Evolutionary conservation across 2,329 filamentous ascomycete genomes (phyloP).

Genomic region (Daldinia eschscholtzii): DNA sequence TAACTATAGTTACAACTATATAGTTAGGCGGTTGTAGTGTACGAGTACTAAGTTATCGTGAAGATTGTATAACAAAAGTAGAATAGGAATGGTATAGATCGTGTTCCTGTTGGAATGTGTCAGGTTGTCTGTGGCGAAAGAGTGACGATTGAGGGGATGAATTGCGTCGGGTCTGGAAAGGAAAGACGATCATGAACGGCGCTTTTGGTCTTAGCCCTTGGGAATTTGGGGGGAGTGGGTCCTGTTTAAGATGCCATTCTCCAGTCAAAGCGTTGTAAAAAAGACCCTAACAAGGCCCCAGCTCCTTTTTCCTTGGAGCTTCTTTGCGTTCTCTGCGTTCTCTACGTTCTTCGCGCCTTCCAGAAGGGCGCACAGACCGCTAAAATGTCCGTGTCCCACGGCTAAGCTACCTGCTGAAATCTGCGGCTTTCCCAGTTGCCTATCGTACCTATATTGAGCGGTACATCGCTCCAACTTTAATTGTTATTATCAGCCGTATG

Average conservation of each 20-base stretch:
- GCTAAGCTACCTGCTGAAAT: conserved; percentile 37
- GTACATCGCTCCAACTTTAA: conserved; percentile 5
- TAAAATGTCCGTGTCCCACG: conserved; percentile 37
- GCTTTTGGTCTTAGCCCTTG: conserved; percentile 30
- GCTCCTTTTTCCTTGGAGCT: conserved; percentile 41
- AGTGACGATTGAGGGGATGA: conserved; percentile 41
- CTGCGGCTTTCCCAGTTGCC: conserved; percentile 35
- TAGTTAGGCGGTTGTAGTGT: not conserved
- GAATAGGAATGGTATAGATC: conserved; percentile 1
- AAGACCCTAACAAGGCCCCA: conserved; percentile 26
- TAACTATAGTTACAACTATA: no score
- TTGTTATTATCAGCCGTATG: not conserved
- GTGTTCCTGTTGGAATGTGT: conserved; percentile 9
- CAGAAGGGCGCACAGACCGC: conserved; percentile 49
- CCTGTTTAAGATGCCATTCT: conserved; percentile 31
- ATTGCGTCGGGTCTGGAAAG: conserved; percentile 23
- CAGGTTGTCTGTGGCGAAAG: conserved; percentile 37
- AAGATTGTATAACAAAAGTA: not conserved
- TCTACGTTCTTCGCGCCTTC: conserved; percentile 51
- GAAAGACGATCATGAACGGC: conserved; percentile 35
- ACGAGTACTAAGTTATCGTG: not conserved
- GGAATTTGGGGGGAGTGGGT: conserved; percentile 40
- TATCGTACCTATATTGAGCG: conserved; percentile 6
- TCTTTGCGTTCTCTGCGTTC: conserved; percentile 45
- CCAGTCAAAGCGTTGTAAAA: conserved; percentile 35